Evolutionary conservation across 345 rosid genomes (phyloP).

Genomic region (Lenwebbia sp.): DNA sequence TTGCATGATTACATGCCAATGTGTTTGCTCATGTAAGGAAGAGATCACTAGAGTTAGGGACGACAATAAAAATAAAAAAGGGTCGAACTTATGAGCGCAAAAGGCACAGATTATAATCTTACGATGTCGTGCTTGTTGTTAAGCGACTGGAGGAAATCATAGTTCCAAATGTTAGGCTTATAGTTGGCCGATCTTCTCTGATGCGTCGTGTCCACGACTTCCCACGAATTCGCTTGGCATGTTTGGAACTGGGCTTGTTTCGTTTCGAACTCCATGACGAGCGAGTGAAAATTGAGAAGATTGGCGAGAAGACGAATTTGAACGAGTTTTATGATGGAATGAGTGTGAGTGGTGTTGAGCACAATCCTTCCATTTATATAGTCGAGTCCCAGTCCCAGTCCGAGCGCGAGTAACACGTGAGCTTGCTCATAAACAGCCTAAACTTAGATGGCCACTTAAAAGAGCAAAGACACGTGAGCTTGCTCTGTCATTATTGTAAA

Average conservation of each 20-base stretch:
- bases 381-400: neutral
- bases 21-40: neutral
- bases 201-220: neutral
- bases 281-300: neutral
- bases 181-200: conserved; percentile 33
- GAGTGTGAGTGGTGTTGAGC: neutral
- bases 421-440: too few species aligned
- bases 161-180: conserved; percentile 41
- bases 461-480: too few species aligned
- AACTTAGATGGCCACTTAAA: too few species aligned
- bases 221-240: neutral
- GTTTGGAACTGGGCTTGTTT: neutral
- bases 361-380: neutral
- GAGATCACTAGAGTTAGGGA: neutral
- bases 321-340: neutral
- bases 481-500: too few species aligned
- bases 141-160: conserved; percentile 33
- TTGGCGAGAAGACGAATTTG: neutral
- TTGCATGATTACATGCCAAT: neutral
- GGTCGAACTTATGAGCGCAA: neutral
- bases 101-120: neutral
- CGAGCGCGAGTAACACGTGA: too few species aligned
- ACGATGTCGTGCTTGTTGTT: conserved; percentile 14
- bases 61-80: neutral
- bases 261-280: neutral